Evolutionary conservation across 1,284 basidiomycete genomes (phyloP).

Genomic region (Ganoderma sp.): DNA sequence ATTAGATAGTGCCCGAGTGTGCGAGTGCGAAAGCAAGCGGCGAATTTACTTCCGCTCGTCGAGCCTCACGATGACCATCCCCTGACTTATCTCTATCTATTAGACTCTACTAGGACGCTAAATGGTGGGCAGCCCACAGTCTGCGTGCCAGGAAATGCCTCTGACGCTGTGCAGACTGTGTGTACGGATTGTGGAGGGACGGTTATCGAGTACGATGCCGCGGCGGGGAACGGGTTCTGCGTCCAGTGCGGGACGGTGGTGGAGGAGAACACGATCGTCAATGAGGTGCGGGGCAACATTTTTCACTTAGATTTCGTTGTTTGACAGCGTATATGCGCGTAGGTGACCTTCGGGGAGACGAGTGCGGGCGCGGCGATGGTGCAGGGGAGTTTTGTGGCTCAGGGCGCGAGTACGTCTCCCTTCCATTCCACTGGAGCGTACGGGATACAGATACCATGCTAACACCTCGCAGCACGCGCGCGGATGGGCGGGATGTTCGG

Average conservation of each 20-base stretch:
- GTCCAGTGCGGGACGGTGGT: constrained; percentile 87
- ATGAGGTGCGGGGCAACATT: constrained; percentile 48
- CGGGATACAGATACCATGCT: background rate
- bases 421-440: background rate
- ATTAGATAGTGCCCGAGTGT: background rate
- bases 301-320: background rate
- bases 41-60: background rate
- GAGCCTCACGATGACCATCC: background rate
- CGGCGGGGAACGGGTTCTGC: constrained; percentile 85
- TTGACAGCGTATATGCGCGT: background rate
- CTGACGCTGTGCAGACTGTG: constrained; percentile 44
- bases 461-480: constrained; percentile 65
- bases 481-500: constrained; percentile 82
- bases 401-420: constrained; percentile 81
- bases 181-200: constrained; percentile 80
- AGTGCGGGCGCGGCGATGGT: constrained; percentile 93
- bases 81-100: constrained; percentile 13
- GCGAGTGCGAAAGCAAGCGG: too few relatives aligned
- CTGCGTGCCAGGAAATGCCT: fast-evolving
- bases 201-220: constrained; percentile 81
- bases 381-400: constrained; percentile 93
- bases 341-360: constrained; percentile 94
- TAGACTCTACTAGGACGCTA: background rate
- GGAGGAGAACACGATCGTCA: constrained; percentile 94
- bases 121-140: background rate